Percentiles rank a stretch among this genome's conserved stretches.
Evolutionary conservation across 139 green algal genomes (phyloP).

Genomic region (Chlorella vulgaris): DNA sequence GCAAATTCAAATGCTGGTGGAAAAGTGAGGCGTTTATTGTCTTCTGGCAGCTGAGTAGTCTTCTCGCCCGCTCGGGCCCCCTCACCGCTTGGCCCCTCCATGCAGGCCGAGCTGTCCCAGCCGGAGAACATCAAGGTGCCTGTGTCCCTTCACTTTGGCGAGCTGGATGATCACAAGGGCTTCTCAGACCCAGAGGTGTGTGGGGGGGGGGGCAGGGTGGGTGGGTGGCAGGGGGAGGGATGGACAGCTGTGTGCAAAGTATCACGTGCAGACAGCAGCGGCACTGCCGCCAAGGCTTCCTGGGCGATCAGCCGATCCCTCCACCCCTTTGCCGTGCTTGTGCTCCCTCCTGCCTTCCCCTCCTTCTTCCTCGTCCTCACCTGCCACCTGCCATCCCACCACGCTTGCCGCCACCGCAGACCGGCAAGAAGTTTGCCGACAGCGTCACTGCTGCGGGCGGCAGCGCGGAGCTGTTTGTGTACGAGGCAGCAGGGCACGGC

Average conservation of each 20-base stretch:
- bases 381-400: too few species aligned
- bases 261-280: too few species aligned
- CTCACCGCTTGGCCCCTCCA: constrained; percentile 17
- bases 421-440: constrained; percentile 42
- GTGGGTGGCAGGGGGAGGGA: too few species aligned
- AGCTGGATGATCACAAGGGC: constrained; percentile 52
- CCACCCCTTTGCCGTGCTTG: too few species aligned
- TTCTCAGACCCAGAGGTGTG: constrained; percentile 46
- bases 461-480: constrained; percentile 55
- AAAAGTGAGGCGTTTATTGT: not conserved
- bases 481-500: constrained; percentile 56
- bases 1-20: too few species aligned
- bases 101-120: constrained; percentile 39
- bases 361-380: not conserved
- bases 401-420: constrained; percentile 8
- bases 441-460: constrained; percentile 58
- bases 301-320: too few species aligned
- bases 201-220: too few species aligned
- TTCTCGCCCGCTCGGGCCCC: not conserved
- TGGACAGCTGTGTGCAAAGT: too few species aligned
- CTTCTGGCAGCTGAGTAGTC: not conserved
- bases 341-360: too few species aligned
- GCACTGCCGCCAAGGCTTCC: too few species aligned
- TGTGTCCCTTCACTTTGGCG: constrained; percentile 43
- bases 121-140: constrained; percentile 61